Evolutionary conservation across 2,329 filamentous ascomycete genomes (phyloP).

Genomic region (Rosellinia necatrix): DNA sequence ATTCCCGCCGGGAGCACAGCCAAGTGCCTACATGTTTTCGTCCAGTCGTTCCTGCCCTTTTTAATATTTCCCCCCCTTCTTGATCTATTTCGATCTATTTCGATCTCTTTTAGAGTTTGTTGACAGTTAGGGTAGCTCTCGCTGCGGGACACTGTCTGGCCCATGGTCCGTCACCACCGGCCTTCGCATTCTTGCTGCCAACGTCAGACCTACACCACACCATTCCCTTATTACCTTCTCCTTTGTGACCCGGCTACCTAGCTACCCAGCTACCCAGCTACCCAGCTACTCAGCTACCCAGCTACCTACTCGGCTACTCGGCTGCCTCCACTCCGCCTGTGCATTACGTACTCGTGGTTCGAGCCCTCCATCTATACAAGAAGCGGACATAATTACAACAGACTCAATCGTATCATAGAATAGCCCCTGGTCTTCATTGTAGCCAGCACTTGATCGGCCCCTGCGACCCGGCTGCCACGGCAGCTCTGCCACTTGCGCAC

Average conservation of each 20-base stretch:
- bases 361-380: too few relatives aligned
- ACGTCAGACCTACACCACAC: constrained; percentile 3
- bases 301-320: too few relatives aligned
- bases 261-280: too few relatives aligned
- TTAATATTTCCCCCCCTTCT: too few relatives aligned
- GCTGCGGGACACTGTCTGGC: neutral
- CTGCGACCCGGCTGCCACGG: constrained; percentile 35
- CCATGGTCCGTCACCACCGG: neutral
- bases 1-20: neutral
- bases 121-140: neutral
- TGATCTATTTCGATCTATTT: too few relatives aligned
- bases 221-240: neutral
- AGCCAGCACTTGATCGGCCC: constrained; percentile 10
- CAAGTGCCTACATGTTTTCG: neutral
- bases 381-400: too few relatives aligned
- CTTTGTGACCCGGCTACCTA: too few relatives aligned
- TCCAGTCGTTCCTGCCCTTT: too few relatives aligned
- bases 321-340: neutral
- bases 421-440: neutral
- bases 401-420: neutral
- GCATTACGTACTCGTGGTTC: neutral
- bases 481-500: constrained; percentile 31
- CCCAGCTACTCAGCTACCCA: too few relatives aligned
- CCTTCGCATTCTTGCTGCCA: neutral
- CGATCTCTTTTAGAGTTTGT: too few relatives aligned